These are phyloP conservation scores for Candida michaelii DNA, from an alignment of 805 yeast genomes.

Conservation along the genomic window DNA sequence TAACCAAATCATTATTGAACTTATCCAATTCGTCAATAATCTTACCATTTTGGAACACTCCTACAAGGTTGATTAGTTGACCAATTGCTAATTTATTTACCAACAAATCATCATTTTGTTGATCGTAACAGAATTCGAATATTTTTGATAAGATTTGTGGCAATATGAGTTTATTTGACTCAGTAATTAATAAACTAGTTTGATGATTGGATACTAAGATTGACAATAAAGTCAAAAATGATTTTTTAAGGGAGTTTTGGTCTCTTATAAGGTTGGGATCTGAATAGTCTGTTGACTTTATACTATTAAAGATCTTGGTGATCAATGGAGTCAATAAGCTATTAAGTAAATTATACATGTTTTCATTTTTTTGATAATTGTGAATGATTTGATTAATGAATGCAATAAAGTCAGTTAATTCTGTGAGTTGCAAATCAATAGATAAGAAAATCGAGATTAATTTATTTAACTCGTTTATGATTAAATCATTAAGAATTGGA, in stretches of 20 bases:
- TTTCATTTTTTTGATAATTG: slow-evolving; percentile 62
- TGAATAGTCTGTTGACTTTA: slow-evolving; percentile 42
- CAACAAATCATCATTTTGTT: slow-evolving; percentile 30
- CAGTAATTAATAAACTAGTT: slow-evolving; percentile 72
- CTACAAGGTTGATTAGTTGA: slow-evolving; percentile 62
- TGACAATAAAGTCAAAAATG: slow-evolving; percentile 68
- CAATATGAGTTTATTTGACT: slow-evolving; percentile 60
- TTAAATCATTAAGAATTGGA: slow-evolving; percentile 58
- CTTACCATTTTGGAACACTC: slow-evolving; percentile 65
- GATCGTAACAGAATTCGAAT: slow-evolving; percentile 62
- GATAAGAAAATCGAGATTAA: slow-evolving; percentile 63
- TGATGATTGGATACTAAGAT: slow-evolving; percentile 74
- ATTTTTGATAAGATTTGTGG: slow-evolving; percentile 62
- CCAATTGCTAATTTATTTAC: slow-evolving; percentile 69
- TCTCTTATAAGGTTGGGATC: slow-evolving; percentile 66
- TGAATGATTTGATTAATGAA: slow-evolving; percentile 89
- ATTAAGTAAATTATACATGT: slow-evolving; percentile 70
- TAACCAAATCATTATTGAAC: slow-evolving; percentile 45
- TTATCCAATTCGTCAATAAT: slow-evolving; percentile 63
- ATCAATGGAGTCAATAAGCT: slow-evolving; percentile 75
- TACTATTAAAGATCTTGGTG: slow-evolving; percentile 54
- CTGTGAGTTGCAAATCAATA: slow-evolving; percentile 55
- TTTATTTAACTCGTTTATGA: slow-evolving; percentile 56
- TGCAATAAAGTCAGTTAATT: slow-evolving; percentile 76
- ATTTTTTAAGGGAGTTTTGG: slow-evolving; percentile 62